Evolutionary conservation across 1,284 basidiomycete species (phyloP), one percentile per base, ranked within the genome.

Genomic region (Schizophyllum commune): DNA sequence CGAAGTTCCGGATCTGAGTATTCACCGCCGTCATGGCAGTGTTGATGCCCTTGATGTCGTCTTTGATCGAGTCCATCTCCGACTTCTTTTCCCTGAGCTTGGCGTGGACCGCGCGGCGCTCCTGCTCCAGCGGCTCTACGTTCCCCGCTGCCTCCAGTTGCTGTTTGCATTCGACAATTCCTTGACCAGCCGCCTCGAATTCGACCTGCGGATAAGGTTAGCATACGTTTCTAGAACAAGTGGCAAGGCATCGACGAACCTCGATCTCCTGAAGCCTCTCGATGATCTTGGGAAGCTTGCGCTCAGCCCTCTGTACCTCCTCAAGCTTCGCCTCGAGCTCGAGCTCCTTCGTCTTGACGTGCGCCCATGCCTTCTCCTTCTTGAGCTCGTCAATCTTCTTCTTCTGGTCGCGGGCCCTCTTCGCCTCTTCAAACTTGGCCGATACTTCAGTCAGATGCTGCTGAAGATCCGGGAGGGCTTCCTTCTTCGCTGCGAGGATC

Each of bases 311-410:
- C 0, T 77, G 83, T 1, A 78, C 75, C 8, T 84, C 83, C 51
- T 76, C 74, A n/a, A 82, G 65, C 65, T 84, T 82, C 47, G 67
- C 67, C 53, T 74, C 73, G 71, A 90, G 69, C 70, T 91, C 92
- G 54, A 77, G 73, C 69, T 92, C 81, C 69, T 94, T 94, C 13
- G 77, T 77, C 2, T 79, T 80, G 13, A 98, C 94, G 68, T 92
- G 91, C 7, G 92, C 83, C 96, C 96, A 98, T 0, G 92, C 93
- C 9, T 93, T 74, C 72, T 96, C 91, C 65, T 86, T 85, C 76
- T 91, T 89, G 58, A 95, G 75, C 19, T 85, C 82, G 52, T 86
- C 83, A 5, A 83, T 79, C 69, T 84, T 88, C 65, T 83, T 75
- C 67, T 86, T 81, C 67, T 91, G 87, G 65, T 89, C 83, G 1